Evolutionary conservation across 768 basidiomycete genomes (phyloP).

Genomic region (Russula olivacea): DNA sequence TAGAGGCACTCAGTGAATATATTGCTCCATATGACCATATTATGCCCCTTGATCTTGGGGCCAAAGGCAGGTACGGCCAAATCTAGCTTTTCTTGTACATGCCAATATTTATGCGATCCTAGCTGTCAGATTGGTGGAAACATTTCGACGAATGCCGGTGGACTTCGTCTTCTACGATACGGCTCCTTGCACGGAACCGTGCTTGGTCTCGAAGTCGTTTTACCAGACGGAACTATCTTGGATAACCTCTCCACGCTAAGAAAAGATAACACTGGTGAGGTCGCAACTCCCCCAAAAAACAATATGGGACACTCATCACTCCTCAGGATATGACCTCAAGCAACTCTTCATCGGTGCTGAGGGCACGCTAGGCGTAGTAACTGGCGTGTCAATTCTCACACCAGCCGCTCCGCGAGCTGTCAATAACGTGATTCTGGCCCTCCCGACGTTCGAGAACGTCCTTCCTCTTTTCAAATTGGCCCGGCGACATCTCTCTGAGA

Average conservation of each 20-base stretch:
- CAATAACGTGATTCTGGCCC: conserved; percentile 87
- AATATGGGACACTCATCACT: conserved; percentile 29
- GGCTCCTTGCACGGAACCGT: conserved; percentile 94
- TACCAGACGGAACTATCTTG: conserved; percentile 89
- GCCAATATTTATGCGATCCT: conserved; percentile 6
- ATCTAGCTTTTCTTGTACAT: neutral
- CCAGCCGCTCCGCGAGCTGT: conserved; percentile 76
- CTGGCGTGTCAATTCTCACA: conserved; percentile 90
- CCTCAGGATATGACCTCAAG: conserved; percentile 85
- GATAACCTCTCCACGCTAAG: conserved; percentile 84
- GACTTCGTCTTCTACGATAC: conserved; percentile 89
- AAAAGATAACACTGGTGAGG: conserved; percentile 93
- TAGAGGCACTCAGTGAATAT: conserved; percentile 82
- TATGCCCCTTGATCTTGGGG: conserved; percentile 93
- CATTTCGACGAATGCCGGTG: conserved; percentile 95
- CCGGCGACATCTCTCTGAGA: conserved; percentile 82
- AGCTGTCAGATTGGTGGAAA: conserved; percentile 99
- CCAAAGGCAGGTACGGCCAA: conserved; percentile 76
- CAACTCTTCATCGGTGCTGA: conserved; percentile 98
- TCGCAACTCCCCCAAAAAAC: neutral
- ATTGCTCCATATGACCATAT: conserved; percentile 86
- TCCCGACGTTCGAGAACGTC: conserved; percentile 82
- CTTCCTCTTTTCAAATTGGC: conserved; percentile 78
- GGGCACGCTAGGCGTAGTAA: conserved; percentile 93
- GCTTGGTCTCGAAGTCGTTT: conserved; percentile 90